Conservation (phyloP, 2,329 filamentous ascomycete genomes). For the Helicocarpus griseus region DNA sequence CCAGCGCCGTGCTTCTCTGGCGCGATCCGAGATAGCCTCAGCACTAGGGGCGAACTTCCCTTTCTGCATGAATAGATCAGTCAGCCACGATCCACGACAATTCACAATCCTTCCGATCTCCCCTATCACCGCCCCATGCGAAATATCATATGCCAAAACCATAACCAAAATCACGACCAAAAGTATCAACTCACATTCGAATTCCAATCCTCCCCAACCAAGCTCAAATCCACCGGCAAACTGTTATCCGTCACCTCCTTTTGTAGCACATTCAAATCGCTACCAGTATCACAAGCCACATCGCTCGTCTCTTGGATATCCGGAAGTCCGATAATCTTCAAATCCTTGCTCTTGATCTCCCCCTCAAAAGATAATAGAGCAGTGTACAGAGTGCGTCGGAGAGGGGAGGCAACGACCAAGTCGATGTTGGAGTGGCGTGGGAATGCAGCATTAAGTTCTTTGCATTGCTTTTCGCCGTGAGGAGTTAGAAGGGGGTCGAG, state of each 20-base stretch:
- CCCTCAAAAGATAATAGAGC: slow-evolving; percentile 59
- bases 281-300: slow-evolving; percentile 68
- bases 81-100: not conserved
- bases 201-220: slow-evolving; percentile 61
- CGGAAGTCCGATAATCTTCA: slow-evolving; percentile 57
- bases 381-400: slow-evolving; percentile 73
- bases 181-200: slow-evolving; percentile 43
- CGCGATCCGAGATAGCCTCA: slow-evolving; percentile 50
- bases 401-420: slow-evolving; percentile 65
- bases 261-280: slow-evolving; percentile 43
- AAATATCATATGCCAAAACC: not conserved
- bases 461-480: slow-evolving; percentile 67
- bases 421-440: slow-evolving; percentile 56
- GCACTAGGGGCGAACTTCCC: slow-evolving; percentile 38
- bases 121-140: not conserved
- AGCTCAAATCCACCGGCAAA: slow-evolving; percentile 51
- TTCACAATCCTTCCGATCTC: not conserved
- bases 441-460: slow-evolving; percentile 51
- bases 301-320: slow-evolving; percentile 70
- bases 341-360: slow-evolving; percentile 36
- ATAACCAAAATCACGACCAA: not conserved
- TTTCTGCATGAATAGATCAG: slow-evolving; percentile 21
- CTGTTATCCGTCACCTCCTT: slow-evolving; percentile 49
- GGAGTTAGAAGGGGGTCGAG: slow-evolving; percentile 71
- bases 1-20: slow-evolving; percentile 50